A percentile compares a stretch with the other conserved stretches of the same genome.
Evolutionary conservation across 352 stramenopile species (phyloP).

Genomic region (Phytophthora parvispora): DNA sequence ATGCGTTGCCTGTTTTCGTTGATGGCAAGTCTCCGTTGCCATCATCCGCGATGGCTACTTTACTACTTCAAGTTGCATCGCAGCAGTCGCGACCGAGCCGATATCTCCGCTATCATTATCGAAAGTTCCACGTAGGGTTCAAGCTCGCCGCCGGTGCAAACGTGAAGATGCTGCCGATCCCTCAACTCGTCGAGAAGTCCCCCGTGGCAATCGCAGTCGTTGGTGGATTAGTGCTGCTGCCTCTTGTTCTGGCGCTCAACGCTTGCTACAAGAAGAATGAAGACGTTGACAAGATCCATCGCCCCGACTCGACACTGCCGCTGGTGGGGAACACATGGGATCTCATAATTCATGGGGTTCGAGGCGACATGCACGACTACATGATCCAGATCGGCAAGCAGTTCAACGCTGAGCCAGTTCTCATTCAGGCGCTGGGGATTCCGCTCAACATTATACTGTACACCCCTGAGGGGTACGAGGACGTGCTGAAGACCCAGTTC

Average conservation of each 20-base stretch:
- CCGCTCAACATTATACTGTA: constrained; percentile 31
- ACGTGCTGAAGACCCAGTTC: constrained; percentile 66
- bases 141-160: background rate
- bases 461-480: constrained; percentile 42
- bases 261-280: constrained; percentile 9
- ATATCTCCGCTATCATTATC: constrained; percentile 5
- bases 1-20: background rate
- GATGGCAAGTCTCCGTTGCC: constrained; percentile 10
- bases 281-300: constrained; percentile 2
- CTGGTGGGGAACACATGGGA: constrained; percentile 2
- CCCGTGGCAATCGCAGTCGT: constrained; percentile 3
- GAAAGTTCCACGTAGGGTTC: constrained; percentile 4
- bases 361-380: constrained; percentile 36
- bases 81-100: background rate
- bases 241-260: background rate
- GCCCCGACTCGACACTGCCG: constrained; percentile 27
- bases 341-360: constrained; percentile 9
- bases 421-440: constrained; percentile 31
- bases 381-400: constrained; percentile 22
- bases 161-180: constrained; percentile 25
- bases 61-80: constrained; percentile 23
- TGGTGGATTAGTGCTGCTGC: background rate
- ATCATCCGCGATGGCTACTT: constrained; percentile 13
- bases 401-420: constrained; percentile 25
- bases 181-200: constrained; percentile 11